A percentile compares a stretch with the other conserved stretches of the same genome.
Conservation (phyloP, 345 rosid species). For the Cardamine resedifolia region DNA sequence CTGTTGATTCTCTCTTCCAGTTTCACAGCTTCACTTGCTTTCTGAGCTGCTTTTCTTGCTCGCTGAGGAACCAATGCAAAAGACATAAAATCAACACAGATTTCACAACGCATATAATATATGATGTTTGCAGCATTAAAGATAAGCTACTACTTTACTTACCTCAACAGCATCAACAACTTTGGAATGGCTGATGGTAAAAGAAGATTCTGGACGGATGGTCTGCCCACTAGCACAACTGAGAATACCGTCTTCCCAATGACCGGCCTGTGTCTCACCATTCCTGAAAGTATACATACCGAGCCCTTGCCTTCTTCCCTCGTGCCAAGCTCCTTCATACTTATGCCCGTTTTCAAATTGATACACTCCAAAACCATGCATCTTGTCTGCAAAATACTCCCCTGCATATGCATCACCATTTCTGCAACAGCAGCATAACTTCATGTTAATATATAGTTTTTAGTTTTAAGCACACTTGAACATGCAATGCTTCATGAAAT, state of each 20-base stretch:
- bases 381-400: slow-evolving; percentile 75
- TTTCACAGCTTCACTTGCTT: slow-evolving; percentile 45
- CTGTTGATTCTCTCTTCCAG: slow-evolving; percentile 62
- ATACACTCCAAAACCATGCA: slow-evolving; percentile 78
- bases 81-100: slow-evolving; percentile 10
- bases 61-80: slow-evolving; percentile 42
- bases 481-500: background rate
- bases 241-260: slow-evolving; percentile 53
- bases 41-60: slow-evolving; percentile 59
- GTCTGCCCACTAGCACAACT: slow-evolving; percentile 23
- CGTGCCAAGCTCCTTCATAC: slow-evolving; percentile 85
- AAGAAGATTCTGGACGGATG: slow-evolving; percentile 55
- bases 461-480: background rate
- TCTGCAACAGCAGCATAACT: slow-evolving; percentile 30
- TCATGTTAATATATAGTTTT: background rate
- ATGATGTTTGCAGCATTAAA: background rate
- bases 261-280: slow-evolving; percentile 68
- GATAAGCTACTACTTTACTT: slow-evolving; percentile 1
- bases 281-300: slow-evolving; percentile 67
- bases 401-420: slow-evolving; percentile 67
- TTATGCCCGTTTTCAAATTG: slow-evolving; percentile 61
- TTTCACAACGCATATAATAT: background rate
- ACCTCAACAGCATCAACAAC: slow-evolving; percentile 85
- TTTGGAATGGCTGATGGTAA: slow-evolving; percentile 74
- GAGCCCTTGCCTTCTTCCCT: slow-evolving; percentile 73